Evolutionary conservation across 164 flowering plant genomes (phyloP).

Genomic region (Aristolochia californica): DNA sequence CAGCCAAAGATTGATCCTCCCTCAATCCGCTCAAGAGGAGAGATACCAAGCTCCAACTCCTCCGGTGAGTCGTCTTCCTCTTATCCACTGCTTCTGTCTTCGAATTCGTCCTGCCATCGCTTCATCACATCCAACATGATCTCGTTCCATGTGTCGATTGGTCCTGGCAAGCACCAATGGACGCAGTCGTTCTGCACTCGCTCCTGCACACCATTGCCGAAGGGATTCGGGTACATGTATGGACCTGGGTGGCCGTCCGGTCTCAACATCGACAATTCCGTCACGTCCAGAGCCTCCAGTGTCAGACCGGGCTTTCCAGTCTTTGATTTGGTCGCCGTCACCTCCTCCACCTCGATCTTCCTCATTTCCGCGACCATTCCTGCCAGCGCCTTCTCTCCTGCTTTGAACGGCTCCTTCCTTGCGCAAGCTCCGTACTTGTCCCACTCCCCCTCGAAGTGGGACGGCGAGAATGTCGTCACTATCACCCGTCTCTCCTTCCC

Average conservation of each 20-base stretch:
- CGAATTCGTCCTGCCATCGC: not conserved
- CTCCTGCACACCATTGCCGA: slow-evolving; percentile 38
- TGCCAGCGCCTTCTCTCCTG: slow-evolving; percentile 39
- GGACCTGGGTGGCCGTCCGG: slow-evolving; percentile 97
- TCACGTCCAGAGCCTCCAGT: slow-evolving; percentile 52
- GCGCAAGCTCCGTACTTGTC: slow-evolving; percentile 59
- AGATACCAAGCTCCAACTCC: too few relatives aligned
- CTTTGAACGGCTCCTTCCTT: slow-evolving; percentile 45
- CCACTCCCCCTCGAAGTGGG: slow-evolving; percentile 95
- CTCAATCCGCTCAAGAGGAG: too few relatives aligned
- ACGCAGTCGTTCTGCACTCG: slow-evolving; percentile 58
- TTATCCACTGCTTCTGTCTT: not conserved
- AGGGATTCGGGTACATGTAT: slow-evolving; percentile 54
- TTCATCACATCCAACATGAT: slow-evolving; percentile 33
- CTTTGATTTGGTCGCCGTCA: slow-evolving; percentile 25
- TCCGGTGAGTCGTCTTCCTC: too few relatives aligned
- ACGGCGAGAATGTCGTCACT: slow-evolving; percentile 65
- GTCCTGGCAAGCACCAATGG: slow-evolving; percentile 96
- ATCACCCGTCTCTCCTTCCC: slow-evolving; percentile 36
- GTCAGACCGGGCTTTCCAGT: slow-evolving; percentile 27
- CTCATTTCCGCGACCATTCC: slow-evolving; percentile 32
- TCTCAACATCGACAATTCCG: slow-evolving; percentile 40
- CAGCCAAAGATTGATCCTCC: too few relatives aligned
- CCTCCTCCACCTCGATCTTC: slow-evolving; percentile 49
- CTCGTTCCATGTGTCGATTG: slow-evolving; percentile 81